phyloP scores from a whole-genome alignment of 148 eudicot genomes.

The Polygonum aviculare region DNA sequence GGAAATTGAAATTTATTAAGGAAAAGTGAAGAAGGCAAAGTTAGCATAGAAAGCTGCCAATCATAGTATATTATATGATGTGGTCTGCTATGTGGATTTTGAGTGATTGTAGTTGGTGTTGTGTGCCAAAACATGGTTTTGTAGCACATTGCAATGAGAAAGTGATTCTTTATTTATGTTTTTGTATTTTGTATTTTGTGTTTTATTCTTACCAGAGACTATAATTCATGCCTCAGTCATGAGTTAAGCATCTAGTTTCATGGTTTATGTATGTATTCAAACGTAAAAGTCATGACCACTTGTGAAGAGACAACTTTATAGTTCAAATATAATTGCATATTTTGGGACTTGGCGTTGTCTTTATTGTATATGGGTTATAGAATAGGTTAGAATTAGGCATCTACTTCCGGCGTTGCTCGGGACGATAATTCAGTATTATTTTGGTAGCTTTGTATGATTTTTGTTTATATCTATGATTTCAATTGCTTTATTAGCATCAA shows the following conservation, averaged over 20 bases:
- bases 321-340: neutral
- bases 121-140: neutral
- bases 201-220: neutral
- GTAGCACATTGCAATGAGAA: neutral
- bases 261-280: neutral
- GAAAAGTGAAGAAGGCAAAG: neutral
- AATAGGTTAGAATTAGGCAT: no score
- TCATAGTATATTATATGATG: constrained; percentile 4
- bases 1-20: constrained; percentile 13
- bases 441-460: no score
- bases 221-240: neutral
- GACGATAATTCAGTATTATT: no score
- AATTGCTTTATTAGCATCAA: no score
- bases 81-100: constrained; percentile 8
- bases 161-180: neutral
- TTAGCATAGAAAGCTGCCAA: constrained; percentile 5
- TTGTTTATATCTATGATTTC: no score
- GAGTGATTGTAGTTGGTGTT: neutral
- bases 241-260: neutral
- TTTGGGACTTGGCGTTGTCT: neutral
- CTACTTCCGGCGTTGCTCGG: no score
- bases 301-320: neutral
- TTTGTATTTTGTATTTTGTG: neutral
- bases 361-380: neutral
- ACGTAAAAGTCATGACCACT: neutral